These are phyloP conservation scores for Cucurbitaria berberidis DNA, from an alignment of 2,329 filamentous ascomycete genomes.

Conservation along the genomic window DNA sequence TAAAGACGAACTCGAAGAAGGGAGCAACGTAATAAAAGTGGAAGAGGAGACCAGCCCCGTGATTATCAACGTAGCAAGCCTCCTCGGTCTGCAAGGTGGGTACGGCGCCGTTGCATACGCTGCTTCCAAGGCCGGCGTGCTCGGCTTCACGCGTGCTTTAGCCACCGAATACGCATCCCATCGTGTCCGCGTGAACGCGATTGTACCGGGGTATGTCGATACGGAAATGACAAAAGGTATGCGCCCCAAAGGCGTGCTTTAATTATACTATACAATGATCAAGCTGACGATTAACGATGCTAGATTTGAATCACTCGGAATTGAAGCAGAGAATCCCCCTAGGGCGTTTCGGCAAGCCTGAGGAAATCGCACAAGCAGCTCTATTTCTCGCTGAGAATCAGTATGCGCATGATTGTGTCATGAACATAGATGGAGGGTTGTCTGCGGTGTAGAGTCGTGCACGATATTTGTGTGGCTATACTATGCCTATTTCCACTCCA, in stretches of 20 bases:
- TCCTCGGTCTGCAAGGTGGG: constrained; percentile 73
- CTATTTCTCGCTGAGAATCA: constrained; percentile 77
- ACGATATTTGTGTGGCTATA: background rate
- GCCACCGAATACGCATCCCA: constrained; percentile 66
- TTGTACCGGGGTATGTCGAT: constrained; percentile 82
- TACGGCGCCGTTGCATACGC: constrained; percentile 75
- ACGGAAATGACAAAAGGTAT: constrained; percentile 79
- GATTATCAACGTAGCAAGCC: constrained; percentile 82
- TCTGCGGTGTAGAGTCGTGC: constrained; percentile 60
- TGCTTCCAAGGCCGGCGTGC: constrained; percentile 79
- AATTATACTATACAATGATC: background rate
- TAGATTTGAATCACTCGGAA: constrained; percentile 46
- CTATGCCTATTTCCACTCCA: background rate
- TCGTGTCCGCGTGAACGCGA: constrained; percentile 76
- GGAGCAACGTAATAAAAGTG: background rate
- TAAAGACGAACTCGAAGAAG: background rate
- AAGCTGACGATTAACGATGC: background rate
- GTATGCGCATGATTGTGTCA: constrained; percentile 85
- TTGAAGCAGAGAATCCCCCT: constrained; percentile 65
- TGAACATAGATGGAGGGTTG: constrained; percentile 85
- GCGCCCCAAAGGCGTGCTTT: background rate
- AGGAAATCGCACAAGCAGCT: constrained; percentile 83
- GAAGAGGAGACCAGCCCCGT: constrained; percentile 41
- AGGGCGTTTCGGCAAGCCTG: constrained; percentile 68
- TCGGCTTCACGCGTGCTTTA: constrained; percentile 73